These are phyloP conservation scores for Capronia americana DNA, from an alignment of 2,329 filamentous ascomycete species.

Conservation along the genomic window DNA sequence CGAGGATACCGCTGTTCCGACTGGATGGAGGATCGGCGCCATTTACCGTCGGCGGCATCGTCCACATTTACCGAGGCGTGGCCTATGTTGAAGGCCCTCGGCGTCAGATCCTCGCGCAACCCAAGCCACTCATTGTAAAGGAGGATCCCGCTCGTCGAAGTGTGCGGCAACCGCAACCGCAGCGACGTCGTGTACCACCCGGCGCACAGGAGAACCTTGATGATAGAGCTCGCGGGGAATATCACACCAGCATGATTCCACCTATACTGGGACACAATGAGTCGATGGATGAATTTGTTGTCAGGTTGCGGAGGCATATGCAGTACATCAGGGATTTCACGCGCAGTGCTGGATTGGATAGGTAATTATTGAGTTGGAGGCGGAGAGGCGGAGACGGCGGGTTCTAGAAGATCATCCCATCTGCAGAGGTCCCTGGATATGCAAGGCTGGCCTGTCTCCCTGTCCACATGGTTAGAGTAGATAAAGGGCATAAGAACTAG, in stretches of 20 bases:
- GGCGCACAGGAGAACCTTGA: not conserved
- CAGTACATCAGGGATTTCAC: not conserved
- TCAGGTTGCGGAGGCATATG: not conserved
- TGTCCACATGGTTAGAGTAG: not conserved
- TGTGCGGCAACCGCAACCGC: not conserved
- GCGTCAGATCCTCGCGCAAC: not conserved
- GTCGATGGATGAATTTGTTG: not conserved
- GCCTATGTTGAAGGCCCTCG: not conserved
- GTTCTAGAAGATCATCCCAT: not conserved
- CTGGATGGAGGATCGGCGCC: not conserved
- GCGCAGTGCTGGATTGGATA: not conserved
- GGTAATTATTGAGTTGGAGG: not conserved
- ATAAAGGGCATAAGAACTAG: not conserved
- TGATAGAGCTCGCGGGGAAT: not conserved
- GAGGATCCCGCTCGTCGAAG: not conserved
- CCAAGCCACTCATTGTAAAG: not conserved
- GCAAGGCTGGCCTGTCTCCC: not conserved
- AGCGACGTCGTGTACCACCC: not conserved
- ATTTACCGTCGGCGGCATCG: not conserved
- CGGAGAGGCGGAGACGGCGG: not conserved
- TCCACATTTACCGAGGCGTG: not conserved
- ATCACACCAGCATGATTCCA: constrained; percentile 1
- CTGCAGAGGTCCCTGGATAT: not conserved
- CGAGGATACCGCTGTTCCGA: not conserved
- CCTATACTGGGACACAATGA: not conserved